Conservation (phyloP, 768 basidiomycete genomes). For the Rhodotorula paludigena region DNA sequence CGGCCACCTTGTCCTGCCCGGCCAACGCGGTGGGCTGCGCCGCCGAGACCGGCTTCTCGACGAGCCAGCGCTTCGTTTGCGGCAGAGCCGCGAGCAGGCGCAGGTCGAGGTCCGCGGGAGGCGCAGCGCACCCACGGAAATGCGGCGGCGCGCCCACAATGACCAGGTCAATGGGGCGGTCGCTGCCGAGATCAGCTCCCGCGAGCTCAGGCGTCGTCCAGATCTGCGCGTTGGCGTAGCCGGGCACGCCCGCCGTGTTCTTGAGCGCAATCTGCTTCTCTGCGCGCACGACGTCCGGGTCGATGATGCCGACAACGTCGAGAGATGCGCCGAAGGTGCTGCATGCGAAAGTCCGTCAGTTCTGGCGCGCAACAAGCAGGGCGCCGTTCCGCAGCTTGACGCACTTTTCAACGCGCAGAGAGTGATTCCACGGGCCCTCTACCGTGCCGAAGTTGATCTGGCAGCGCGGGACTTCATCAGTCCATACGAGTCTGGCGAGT, state of each 20-base stretch:
- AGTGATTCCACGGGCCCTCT: constrained; percentile 89
- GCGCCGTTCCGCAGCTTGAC: background rate
- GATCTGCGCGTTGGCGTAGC: background rate
- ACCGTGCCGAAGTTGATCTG: constrained; percentile 17
- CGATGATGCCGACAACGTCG: constrained; percentile 86
- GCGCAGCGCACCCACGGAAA: constrained; percentile 23
- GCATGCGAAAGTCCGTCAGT: too few species aligned
- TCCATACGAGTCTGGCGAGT: background rate
- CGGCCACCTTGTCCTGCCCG: constrained; percentile 57
- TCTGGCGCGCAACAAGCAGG: too few species aligned
- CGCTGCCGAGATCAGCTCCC: background rate
- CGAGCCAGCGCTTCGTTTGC: constrained; percentile 67
- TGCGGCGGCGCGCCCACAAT: constrained; percentile 33
- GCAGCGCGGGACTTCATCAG: background rate
- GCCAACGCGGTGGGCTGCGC: constrained; percentile 52
- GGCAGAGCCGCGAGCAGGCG: constrained; percentile 77
- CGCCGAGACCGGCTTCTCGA: constrained; percentile 88
- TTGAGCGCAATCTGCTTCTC: constrained; percentile 52
- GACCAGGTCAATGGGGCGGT: constrained; percentile 6
- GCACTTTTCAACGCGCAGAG: constrained; percentile 81
- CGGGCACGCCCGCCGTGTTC: background rate
- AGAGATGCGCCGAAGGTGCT: constrained; percentile 75
- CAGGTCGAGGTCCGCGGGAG: constrained; percentile 27
- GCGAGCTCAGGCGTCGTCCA: constrained; percentile 10
- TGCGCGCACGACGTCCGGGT: constrained; percentile 82